Percentiles rank a stretch among this genome's conserved stretches.
Conservation (phyloP, 2,329 filamentous ascomycete species). For the Diaporthe ilicicola region DNA sequence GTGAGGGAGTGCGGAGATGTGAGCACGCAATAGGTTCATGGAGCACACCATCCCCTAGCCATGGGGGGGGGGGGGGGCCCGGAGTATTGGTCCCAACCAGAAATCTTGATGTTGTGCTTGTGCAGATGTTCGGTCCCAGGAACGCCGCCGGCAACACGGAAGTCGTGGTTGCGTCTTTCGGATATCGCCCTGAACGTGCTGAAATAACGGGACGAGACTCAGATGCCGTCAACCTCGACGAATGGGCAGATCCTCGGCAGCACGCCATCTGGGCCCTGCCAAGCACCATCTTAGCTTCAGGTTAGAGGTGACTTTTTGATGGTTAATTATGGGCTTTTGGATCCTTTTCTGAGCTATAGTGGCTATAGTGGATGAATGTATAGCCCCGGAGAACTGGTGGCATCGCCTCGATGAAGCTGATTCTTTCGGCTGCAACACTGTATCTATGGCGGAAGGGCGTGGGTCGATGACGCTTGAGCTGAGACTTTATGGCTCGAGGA, state of each 20-base stretch:
- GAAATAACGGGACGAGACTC: background rate
- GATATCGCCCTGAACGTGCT: background rate
- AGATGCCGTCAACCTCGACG: background rate
- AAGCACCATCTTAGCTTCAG: constrained; percentile 31
- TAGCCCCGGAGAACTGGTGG: background rate
- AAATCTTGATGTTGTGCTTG: background rate
- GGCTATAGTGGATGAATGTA: background rate
- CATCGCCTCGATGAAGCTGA: background rate
- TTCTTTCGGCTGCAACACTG: background rate
- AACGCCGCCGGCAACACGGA: background rate
- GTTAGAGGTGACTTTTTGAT: background rate
- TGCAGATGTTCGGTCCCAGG: background rate
- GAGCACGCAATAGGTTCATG: constrained; percentile 28
- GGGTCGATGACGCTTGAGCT: constrained; percentile 12
- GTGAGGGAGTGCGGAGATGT: constrained; percentile 22
- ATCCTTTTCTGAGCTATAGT: too few relatives aligned
- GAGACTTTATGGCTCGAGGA: background rate
- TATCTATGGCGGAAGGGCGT: constrained; percentile 28
- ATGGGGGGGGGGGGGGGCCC: background rate
- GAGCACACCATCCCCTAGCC: constrained; percentile 26
- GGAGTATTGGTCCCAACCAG: background rate
- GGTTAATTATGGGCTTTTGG: background rate
- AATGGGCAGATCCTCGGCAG: constrained; percentile 1
- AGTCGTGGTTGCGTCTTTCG: background rate
- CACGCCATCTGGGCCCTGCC: constrained; percentile 27